Evolutionary conservation across 192 early-diverging fungal genomes (phyloP), one percentile per base, ranked within the genome.

Genomic region (Coemansia sp.): DNA sequence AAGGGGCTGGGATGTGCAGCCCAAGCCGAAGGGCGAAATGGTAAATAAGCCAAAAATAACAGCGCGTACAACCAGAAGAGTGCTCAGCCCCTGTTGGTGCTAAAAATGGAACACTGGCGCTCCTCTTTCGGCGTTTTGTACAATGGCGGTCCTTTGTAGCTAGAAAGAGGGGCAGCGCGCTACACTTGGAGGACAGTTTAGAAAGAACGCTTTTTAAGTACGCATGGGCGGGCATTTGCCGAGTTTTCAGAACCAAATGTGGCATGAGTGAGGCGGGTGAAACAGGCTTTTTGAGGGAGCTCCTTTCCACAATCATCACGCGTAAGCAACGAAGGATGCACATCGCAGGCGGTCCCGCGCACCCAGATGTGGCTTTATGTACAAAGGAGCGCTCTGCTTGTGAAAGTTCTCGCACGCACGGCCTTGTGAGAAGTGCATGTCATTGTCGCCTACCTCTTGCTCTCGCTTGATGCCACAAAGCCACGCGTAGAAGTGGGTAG

Each of bases 131-230:
- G 26, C 27, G 50, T 53, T n/a, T 53, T 53, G 50, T 53, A 33
- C 15, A 53, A 53, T 53, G 50, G n/a, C 50, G 50, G 29, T 29
- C 50, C 50, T 53, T 53, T 53, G 50, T 33, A 53, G 50, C 50
- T 53, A 33, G 50, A 53, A 53, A 53, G 50, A 33, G 46, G 9
- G 8, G 29, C 2, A 11, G 38, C 38, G 38, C 38, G 38, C 38
- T 39, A 53, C 11, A 29, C 1, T 18, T 29, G 50, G 24, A 29
- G 50, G 24, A 29, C 27, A 14, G 12, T 53, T 53, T 34, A 53
- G 29, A 53, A 53, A 53, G 29, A 18, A 9, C n/a, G 8, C 18
- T 5, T 34, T 24, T 50, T 53, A 33, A 53, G 50, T 53, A 7
- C 8, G 50, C 32, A 32, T 32, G 29, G n/a, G 7, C 29, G 7